Evolutionary conservation across 2,329 filamentous ascomycete genomes (phyloP), one percentile per base, ranked within the genome.

Genomic region (Magnaporthales sp.): DNA sequence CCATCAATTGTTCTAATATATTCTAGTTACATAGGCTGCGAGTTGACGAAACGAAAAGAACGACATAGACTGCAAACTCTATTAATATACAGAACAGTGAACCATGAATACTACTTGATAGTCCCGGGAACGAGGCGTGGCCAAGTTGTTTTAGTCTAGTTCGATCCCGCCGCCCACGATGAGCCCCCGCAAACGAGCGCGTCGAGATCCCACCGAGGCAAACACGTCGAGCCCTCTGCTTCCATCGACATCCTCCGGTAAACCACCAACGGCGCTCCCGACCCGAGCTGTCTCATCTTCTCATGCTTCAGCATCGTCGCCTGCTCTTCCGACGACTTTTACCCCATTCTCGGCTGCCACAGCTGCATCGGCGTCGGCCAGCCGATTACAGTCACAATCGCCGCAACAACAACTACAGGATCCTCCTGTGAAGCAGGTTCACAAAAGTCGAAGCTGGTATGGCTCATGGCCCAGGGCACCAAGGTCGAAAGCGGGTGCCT

Each of bases 391-490:
- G 32, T 26, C 22, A 4, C 24, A 24, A 13, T 46, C 27, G 31
- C 22, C 6, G 13, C 62, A 26, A 27, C 54, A 58, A n/a, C 62
- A 38, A 5, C 62, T 24, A 9, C 62, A 30, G 24, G 29, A 31
- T 13, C 51, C 27, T 5, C 11, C 67, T 22, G 67, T 69, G 30
- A 71, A 66, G 11, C 70, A 86, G 83, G 75, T 82, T 51, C 80
- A 79, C 68, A 86, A 86, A 72, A 76, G 81, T 9, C 79, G 79
- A 63, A 88, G 85, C 73, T 89, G 86, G 86, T 89, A 89, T 74
- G 84, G 85, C 66, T 85, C 86, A 22, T 88, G 84, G 84, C 83
- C 85, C 22, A 79, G 83, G 68, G 74, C 76, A 38, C 51, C 62
- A 9, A 32, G 10, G 31, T 77, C 82, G 31, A 89, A 89, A 72